Conservation (phyloP, 2,329 filamentous ascomycete genomes). For the Aureobasidium mangrovei region DNA sequence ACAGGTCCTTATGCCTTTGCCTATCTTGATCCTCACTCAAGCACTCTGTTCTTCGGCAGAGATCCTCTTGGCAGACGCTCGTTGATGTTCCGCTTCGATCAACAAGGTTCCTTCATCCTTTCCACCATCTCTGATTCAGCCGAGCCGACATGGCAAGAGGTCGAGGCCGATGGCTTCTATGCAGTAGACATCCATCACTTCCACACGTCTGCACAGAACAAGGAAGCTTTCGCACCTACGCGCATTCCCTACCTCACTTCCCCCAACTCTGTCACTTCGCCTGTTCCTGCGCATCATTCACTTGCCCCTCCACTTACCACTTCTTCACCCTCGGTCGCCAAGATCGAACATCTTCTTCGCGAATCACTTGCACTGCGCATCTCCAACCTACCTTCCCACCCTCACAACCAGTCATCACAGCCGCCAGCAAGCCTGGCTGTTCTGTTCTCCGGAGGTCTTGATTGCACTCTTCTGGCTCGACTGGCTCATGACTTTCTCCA, state of each 20-base stretch:
- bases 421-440: slow-evolving; percentile 55
- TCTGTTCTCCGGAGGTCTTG: slow-evolving; percentile 87
- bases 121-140: slow-evolving; percentile 60
- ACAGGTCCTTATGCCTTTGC: slow-evolving; percentile 81
- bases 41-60: slow-evolving; percentile 68
- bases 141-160: slow-evolving; percentile 58
- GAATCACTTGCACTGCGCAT: slow-evolving; percentile 33
- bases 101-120: slow-evolving; percentile 48
- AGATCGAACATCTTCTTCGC: slow-evolving; percentile 18
- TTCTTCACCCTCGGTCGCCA: slow-evolving; percentile 1
- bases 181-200: slow-evolving; percentile 45
- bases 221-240: background rate
- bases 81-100: slow-evolving; percentile 50
- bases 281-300: background rate
- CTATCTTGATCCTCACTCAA: slow-evolving; percentile 59
- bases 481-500: slow-evolving; percentile 71
- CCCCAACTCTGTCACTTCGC: background rate
- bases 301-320: background rate
- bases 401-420: background rate
- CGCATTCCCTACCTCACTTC: background rate
- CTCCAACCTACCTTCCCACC: slow-evolving; percentile 51
- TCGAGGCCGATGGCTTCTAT: slow-evolving; percentile 78
- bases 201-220: background rate
- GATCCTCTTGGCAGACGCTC: slow-evolving; percentile 85
- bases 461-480: slow-evolving; percentile 81